A percentile compares a stretch with the other conserved stretches of the same genome.
Conservation (phyloP, 2,329 filamentous ascomycete species). For the Verticillium klebahnii region DNA sequence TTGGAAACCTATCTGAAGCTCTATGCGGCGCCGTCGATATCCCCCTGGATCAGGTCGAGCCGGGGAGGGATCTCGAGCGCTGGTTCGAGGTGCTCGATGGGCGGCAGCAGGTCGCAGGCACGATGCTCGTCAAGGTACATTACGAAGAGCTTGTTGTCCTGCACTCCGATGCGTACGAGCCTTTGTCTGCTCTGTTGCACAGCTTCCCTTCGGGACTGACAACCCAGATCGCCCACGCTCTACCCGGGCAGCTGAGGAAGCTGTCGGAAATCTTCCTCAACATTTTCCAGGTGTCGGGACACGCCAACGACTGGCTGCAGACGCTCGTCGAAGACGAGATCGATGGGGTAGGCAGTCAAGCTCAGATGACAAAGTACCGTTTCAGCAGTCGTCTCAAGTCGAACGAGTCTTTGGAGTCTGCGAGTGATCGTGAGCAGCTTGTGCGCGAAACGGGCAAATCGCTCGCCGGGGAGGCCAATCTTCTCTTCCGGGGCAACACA, state of each 20-base stretch:
- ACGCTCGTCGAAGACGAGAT: slow-evolving; percentile 95
- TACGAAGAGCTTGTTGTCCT: slow-evolving; percentile 89
- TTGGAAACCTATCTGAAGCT: slow-evolving; percentile 42
- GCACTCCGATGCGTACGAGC: slow-evolving; percentile 78
- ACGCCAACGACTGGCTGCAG: slow-evolving; percentile 84
- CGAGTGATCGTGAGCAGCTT: slow-evolving; percentile 63
- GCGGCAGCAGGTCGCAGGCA: slow-evolving; percentile 70
- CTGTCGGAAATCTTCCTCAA: slow-evolving; percentile 84
- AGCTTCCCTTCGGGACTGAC: slow-evolving; percentile 81
- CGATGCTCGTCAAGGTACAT: slow-evolving; percentile 76
- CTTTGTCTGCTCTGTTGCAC: slow-evolving; percentile 77
- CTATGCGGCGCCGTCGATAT: slow-evolving; percentile 75
- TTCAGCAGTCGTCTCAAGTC: slow-evolving; percentile 69
- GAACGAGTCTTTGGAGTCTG: slow-evolving; percentile 58
- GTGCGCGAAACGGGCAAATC: slow-evolving; percentile 76
- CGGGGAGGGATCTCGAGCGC: slow-evolving; percentile 74
- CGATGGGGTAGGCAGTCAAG: slow-evolving; percentile 82
- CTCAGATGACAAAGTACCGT: slow-evolving; percentile 66
- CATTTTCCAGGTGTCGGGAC: slow-evolving; percentile 90
- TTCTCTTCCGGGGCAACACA: slow-evolving; percentile 93
- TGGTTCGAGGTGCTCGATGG: slow-evolving; percentile 83
- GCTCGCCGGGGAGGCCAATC: slow-evolving; percentile 81
- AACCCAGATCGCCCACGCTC: slow-evolving; percentile 72
- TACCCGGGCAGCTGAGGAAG: slow-evolving; percentile 73
- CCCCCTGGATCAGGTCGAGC: slow-evolving; percentile 71